These are phyloP conservation scores for Chamaecrista fasciculata DNA, from an alignment of 306 rosid species.

Conservation along the genomic window DNA sequence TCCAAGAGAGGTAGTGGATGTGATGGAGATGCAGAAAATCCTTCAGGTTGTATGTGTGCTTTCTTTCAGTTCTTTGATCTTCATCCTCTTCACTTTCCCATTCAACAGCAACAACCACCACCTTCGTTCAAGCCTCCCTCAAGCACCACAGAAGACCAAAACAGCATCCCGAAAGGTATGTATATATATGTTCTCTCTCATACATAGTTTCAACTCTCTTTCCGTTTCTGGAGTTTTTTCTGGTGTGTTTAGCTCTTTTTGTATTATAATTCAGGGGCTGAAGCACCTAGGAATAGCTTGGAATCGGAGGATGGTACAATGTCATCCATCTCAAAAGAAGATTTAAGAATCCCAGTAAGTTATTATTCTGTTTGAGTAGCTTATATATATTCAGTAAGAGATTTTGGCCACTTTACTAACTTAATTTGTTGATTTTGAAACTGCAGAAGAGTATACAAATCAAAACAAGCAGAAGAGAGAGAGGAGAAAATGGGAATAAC, in stretches of 20 bases:
- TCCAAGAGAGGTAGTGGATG: slow-evolving; percentile 45
- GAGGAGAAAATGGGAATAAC: slow-evolving; percentile 27
- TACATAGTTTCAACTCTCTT: background rate
- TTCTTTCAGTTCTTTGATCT: slow-evolving; percentile 84
- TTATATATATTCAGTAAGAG: slow-evolving; percentile 26
- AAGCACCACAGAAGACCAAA: slow-evolving; percentile 28
- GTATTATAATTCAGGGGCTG: slow-evolving; percentile 53
- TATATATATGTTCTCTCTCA: no score
- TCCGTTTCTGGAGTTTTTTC: background rate
- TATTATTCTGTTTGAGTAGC: background rate
- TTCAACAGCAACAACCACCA: slow-evolving; percentile 44
- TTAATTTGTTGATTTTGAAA: slow-evolving; percentile 27
- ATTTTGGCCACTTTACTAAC: slow-evolving; percentile 3
- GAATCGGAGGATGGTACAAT: slow-evolving; percentile 62
- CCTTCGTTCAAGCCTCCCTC: slow-evolving; percentile 39
- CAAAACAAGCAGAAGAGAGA: slow-evolving; percentile 49
- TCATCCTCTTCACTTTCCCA: slow-evolving; percentile 56
- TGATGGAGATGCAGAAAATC: slow-evolving; percentile 22
- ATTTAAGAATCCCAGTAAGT: slow-evolving; percentile 70
- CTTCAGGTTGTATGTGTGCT: slow-evolving; percentile 86
- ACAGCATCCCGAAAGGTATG: slow-evolving; percentile 53
- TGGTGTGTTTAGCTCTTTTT: slow-evolving; percentile 24
- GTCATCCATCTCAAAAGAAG: slow-evolving; percentile 49
- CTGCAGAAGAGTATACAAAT: slow-evolving; percentile 64
- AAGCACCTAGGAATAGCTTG: slow-evolving; percentile 86